Percentiles rank a stretch among this genome's conserved stretches.
Evolutionary conservation across 2,329 filamentous ascomycete species (phyloP).

Genomic region (Fusarium ramigenum): DNA sequence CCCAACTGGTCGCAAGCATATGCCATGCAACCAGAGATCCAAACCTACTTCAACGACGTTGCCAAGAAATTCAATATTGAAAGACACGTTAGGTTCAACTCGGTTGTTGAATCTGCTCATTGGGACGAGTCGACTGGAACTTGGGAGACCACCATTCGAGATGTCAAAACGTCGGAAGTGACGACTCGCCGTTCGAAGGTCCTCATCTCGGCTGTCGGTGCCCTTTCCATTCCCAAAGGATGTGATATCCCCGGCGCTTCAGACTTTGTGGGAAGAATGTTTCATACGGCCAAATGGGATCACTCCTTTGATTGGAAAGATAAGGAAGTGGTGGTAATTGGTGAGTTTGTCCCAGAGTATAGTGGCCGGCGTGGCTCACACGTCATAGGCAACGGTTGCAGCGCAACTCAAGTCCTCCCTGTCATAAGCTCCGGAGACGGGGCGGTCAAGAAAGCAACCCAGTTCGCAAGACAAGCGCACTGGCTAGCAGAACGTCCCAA

Average conservation of each 20-base stretch:
- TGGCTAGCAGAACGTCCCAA: conserved; percentile 50
- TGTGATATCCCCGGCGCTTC: conserved; percentile 36
- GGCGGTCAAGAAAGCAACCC: conserved; percentile 52
- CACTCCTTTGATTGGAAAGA: conserved; percentile 40
- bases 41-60: conserved; percentile 36
- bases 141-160: conserved; percentile 32
- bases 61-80: conserved; percentile 32
- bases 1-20: conserved; percentile 42
- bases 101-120: conserved; percentile 31
- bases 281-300: conserved; percentile 42
- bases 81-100: conserved; percentile 30
- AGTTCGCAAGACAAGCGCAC: conserved; percentile 61
- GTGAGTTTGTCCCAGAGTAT: neutral
- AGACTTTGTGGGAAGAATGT: conserved; percentile 32
- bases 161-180: conserved; percentile 10
- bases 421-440: conserved; percentile 28
- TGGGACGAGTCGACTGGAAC: conserved; percentile 34
- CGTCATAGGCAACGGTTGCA: conserved; percentile 41
- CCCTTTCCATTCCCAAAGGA: conserved; percentile 31
- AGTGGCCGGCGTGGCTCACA: no score
- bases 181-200: conserved; percentile 17
- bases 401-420: conserved; percentile 41
- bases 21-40: conserved; percentile 42
- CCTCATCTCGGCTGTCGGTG: conserved; percentile 41
- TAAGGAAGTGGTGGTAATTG: conserved; percentile 39